Conservation (phyloP, 768 basidiomycete genomes). For the Mycena rosella region DNA sequence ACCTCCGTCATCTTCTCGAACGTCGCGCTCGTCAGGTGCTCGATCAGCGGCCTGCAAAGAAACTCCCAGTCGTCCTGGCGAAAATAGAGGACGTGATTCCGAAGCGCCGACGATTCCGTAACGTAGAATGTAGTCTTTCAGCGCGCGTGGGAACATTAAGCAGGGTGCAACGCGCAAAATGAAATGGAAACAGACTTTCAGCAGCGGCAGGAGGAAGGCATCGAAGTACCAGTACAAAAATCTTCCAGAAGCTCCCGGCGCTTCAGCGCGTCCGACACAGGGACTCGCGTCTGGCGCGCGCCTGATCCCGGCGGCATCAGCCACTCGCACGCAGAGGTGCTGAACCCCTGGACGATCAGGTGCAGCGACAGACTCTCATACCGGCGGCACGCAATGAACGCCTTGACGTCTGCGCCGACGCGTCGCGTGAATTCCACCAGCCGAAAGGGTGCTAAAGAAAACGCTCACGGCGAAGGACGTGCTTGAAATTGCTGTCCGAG, state of each 20-base stretch:
- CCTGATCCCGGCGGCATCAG: conserved; percentile 61
- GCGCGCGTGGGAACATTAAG: neutral
- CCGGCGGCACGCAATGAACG: conserved; percentile 82
- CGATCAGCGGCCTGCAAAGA: conserved; percentile 85
- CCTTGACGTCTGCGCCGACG: conserved; percentile 68
- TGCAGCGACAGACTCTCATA: conserved; percentile 87
- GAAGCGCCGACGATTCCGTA: conserved; percentile 90
- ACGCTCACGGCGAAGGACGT: conserved; percentile 67
- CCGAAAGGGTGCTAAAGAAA: neutral
- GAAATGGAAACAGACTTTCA: conserved; percentile 66
- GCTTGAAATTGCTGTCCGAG: conserved; percentile 69
- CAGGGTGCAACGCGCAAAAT: neutral
- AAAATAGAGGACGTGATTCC: conserved; percentile 90
- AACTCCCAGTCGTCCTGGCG: conserved; percentile 94
- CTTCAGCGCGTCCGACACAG: conserved; percentile 78
- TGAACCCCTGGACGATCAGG: conserved; percentile 80
- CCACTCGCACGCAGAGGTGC: conserved; percentile 85
- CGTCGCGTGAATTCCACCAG: neutral
- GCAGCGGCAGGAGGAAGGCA: conserved; percentile 80
- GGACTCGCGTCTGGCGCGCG: conserved; percentile 60
- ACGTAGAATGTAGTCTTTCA: conserved; percentile 91
- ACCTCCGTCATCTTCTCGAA: conserved; percentile 82
- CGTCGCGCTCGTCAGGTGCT: conserved; percentile 75
- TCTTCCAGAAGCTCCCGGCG: conserved; percentile 87
- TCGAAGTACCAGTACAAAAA: conserved; percentile 95